These are phyloP conservation scores for Boletus edulis DNA, from an alignment of 768 basidiomycete genomes.

Conservation along the genomic window DNA sequence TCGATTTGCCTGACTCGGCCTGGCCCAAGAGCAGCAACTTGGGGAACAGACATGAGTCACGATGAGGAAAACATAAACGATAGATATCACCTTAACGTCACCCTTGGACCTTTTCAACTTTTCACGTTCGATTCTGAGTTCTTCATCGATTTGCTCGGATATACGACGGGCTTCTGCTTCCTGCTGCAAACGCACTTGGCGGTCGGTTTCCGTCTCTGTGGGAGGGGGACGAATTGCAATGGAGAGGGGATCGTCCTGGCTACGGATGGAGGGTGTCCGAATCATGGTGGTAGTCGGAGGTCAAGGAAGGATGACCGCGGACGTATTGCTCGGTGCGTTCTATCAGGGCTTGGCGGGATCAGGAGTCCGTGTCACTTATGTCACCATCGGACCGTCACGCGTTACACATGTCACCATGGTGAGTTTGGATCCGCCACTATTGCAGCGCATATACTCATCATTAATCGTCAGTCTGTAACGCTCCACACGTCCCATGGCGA, in stretches of 20 bases:
- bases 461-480: constrained; percentile 73
- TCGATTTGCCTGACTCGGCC: constrained; percentile 77
- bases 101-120: constrained; percentile 60
- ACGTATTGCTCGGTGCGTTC: background rate
- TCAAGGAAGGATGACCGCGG: constrained; percentile 18
- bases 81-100: constrained; percentile 63
- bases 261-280: constrained; percentile 71
- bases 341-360: background rate
- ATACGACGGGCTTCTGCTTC: constrained; percentile 76
- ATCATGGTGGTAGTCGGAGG: constrained; percentile 43
- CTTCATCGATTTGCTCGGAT: constrained; percentile 82
- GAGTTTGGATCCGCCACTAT: constrained; percentile 25
- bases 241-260: constrained; percentile 74
- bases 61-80: background rate
- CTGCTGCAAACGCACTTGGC: constrained; percentile 52
- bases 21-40: constrained; percentile 76
- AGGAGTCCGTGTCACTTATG: background rate
- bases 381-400: constrained; percentile 14
- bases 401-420: constrained; percentile 33
- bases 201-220: constrained; percentile 65
- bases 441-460: constrained; percentile 13
- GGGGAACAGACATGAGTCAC: constrained; percentile 17
- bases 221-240: constrained; percentile 62
- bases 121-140: constrained; percentile 69
- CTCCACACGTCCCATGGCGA: constrained; percentile 94